These are phyloP conservation scores for Suillus discolor DNA, from an alignment of 768 basidiomycete species.

Conservation along the genomic window DNA sequence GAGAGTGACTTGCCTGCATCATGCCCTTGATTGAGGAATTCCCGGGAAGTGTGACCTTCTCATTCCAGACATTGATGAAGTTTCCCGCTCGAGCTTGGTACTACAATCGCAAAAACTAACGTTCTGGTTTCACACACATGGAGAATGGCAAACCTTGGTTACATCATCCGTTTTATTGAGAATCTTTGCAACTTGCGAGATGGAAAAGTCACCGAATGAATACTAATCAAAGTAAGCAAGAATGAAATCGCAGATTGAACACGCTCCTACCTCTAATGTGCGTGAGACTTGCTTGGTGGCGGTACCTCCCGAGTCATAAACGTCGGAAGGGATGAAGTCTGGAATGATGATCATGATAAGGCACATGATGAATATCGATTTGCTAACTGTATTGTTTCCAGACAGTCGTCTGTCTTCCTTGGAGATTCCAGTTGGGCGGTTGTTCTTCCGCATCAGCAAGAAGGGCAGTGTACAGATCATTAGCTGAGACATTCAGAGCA, in stretches of 20 bases:
- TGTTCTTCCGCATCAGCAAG: slow-evolving; percentile 60
- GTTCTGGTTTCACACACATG: not conserved
- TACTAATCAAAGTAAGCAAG: slow-evolving; percentile 39
- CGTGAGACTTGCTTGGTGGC: slow-evolving; percentile 66
- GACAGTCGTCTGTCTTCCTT: slow-evolving; percentile 57
- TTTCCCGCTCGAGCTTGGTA: slow-evolving; percentile 57
- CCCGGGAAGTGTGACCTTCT: slow-evolving; percentile 53
- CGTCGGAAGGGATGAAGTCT: slow-evolving; percentile 36
- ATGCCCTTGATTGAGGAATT: slow-evolving; percentile 51
- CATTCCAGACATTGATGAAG: slow-evolving; percentile 62
- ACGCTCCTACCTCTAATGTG: slow-evolving; percentile 51
- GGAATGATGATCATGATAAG: not conserved
- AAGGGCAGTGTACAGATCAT: slow-evolving; percentile 56
- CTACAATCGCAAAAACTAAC: slow-evolving; percentile 31
- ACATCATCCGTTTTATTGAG: slow-evolving; percentile 53
- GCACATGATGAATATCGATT: not conserved
- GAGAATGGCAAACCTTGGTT: slow-evolving; percentile 43
- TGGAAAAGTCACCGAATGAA: slow-evolving; percentile 64
- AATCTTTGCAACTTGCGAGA: slow-evolving; percentile 62
- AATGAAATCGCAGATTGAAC: not conserved
- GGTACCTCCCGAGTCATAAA: slow-evolving; percentile 46
- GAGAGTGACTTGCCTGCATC: slow-evolving; percentile 49
- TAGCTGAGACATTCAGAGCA: slow-evolving; percentile 47
- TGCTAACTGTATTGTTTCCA: slow-evolving; percentile 55
- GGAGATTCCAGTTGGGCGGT: slow-evolving; percentile 62